Base-by-base conservation (phyloP, 495 filamentous ascomycete species). In the Penicillium daleae region DNA sequence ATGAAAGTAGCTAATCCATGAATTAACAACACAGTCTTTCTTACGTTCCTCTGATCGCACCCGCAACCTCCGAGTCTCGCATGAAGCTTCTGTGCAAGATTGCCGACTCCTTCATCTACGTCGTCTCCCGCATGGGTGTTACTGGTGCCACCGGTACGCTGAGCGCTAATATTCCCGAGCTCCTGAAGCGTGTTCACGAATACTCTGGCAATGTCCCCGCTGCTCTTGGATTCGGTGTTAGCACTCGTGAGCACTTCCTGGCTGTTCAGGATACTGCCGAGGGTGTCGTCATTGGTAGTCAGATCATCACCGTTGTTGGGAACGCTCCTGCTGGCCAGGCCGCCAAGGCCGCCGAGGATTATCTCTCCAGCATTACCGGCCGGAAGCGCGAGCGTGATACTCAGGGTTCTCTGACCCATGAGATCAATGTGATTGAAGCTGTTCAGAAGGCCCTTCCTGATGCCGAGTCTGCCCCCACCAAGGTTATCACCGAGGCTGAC, bases 41-140 rank as follows among this genome's bases (percentile, higher is more conserved):
- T 2, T 99, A 97, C 74, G 88, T 99, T 13, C 95, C 95, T 3
- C 83, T 99, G 9, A 96, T 99, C 70, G 94, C 95, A 15, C 95
- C 95, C 22, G 87, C 94, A 3, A 97, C 95, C 1, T 94, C 92
- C n/a, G 90, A 95, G 59, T 75, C 85, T 49, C 91, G 95, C 59
- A 94, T 98, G 92, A 93, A 93, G 77, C 80, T 97, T 4, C 87
- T 99, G 24, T 99, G 95, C 85, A 88, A 91, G 76, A 96, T 99
- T 53, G 95, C 96, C 67, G 94, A 98, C 77, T 97, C 93, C 9
- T 99, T 99, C 81, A 96, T 99, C 77, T 99, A 99, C 74, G 95
- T 99, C 59, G 96, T 98, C 22, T 98, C 95, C 3, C 85, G 94
- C 62, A 97, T 97, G 92, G 95, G 95, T 63, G 93, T 97, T 35